Evolutionary conservation across 345 rosid genomes (phyloP).

Genomic region (Capsella bursapastoris): DNA sequence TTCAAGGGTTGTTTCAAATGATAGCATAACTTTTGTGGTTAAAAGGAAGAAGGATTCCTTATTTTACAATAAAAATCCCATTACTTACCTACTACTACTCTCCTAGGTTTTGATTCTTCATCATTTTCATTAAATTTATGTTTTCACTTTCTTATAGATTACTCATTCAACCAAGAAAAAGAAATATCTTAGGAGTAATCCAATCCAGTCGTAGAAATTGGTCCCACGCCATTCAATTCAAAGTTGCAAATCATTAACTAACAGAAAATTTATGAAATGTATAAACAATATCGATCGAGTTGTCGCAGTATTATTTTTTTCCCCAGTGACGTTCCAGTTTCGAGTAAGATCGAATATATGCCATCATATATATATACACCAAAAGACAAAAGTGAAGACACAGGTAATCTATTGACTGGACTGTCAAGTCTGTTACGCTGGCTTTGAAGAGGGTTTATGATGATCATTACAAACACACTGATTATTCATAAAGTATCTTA

Average conservation of each 20-base stretch:
- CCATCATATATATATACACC: too few species aligned
- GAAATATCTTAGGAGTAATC: neutral
- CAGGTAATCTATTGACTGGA: too few species aligned
- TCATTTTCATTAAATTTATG: neutral
- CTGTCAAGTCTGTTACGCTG: too few species aligned
- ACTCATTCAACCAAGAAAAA: constrained; percentile 10
- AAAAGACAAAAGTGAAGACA: too few species aligned
- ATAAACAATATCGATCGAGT: constrained; percentile 11
- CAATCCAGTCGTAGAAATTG: constrained; percentile 8
- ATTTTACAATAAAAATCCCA: neutral
- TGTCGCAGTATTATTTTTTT: constrained; percentile 1
- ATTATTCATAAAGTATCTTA: neutral
- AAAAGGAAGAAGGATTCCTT: constrained; percentile 7
- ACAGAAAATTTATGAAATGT: constrained; percentile 19
- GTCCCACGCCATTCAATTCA: constrained; percentile 32
- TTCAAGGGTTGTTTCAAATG: constrained; percentile 5
- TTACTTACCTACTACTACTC: constrained; percentile 20
- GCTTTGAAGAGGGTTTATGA: too few species aligned
- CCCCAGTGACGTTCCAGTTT: neutral
- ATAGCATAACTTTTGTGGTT: constrained; percentile 18
- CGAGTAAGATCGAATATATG: too few species aligned
- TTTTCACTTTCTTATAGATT: neutral
- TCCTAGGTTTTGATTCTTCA: constrained; percentile 32
- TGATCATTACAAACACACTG: constrained; percentile 1
- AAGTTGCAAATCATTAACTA: constrained; percentile 19